Evolutionary conservation across 208 protist species (phyloP).

Genomic region (Borovskyia barvae): DNA sequence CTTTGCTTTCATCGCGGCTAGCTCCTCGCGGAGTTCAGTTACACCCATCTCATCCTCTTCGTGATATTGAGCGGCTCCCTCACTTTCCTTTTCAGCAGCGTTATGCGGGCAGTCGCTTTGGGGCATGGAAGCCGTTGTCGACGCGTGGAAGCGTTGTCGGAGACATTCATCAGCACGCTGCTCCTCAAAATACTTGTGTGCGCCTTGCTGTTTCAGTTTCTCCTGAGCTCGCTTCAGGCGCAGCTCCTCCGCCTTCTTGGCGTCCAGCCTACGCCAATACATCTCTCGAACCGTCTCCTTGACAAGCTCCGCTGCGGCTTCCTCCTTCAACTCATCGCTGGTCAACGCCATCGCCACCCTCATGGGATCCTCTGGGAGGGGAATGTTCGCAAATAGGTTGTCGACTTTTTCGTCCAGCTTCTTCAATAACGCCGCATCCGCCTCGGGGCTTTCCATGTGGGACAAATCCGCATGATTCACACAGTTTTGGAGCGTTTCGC

Average conservation of each 20-base stretch:
- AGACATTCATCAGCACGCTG: slow-evolving; percentile 6
- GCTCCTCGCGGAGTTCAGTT: slow-evolving; percentile 30
- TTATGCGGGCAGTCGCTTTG: too few relatives aligned
- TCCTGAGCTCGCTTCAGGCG: slow-evolving; percentile 65
- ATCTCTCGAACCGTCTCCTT: slow-evolving; percentile 78
- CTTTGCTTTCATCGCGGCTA: slow-evolving; percentile 54
- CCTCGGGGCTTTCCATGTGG: slow-evolving; percentile 86
- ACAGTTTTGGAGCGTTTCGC: slow-evolving; percentile 52
- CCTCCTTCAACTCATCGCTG: slow-evolving; percentile 68
- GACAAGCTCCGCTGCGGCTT: slow-evolving; percentile 60
- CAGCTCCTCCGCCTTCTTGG: slow-evolving; percentile 61
- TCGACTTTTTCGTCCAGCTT: slow-evolving; percentile 49
- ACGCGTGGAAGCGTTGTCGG: too few relatives aligned
- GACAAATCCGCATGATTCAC: slow-evolving; percentile 55
- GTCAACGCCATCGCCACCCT: slow-evolving; percentile 63
- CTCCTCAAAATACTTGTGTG: slow-evolving; percentile 22
- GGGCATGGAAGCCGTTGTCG: too few relatives aligned
- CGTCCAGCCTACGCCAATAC: slow-evolving; percentile 59
- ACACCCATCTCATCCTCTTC: not conserved
- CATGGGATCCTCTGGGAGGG: slow-evolving; percentile 80
- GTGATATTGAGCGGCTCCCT: not conserved
- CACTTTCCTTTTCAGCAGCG: not conserved
- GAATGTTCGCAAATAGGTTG: slow-evolving; percentile 71
- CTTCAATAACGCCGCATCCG: slow-evolving; percentile 52
- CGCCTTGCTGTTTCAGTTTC: slow-evolving; percentile 25